A percentile compares a stretch with the other conserved stretches of the same genome.
These are phyloP conservation scores for Fomitopsis pinicola DNA, from an alignment of 1,284 basidiomycete species.

Conservation along the genomic window DNA sequence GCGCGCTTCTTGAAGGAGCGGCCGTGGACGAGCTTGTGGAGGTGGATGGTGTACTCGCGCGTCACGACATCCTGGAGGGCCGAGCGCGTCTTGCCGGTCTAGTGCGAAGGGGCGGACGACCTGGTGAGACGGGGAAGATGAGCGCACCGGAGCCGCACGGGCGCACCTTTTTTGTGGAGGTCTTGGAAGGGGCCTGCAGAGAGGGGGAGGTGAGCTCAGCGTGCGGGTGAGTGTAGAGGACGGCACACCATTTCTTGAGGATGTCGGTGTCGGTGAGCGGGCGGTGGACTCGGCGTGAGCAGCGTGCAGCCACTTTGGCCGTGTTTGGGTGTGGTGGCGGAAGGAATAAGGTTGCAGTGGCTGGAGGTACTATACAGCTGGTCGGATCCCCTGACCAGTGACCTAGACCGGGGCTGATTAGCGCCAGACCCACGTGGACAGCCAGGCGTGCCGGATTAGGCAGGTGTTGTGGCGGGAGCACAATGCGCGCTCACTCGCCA, in stretches of 20 bases:
- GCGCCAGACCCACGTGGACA: background rate
- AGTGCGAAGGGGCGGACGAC: background rate
- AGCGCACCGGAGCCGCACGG: background rate
- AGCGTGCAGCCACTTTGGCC: constrained; percentile 23
- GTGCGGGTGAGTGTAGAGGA: background rate
- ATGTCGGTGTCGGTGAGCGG: constrained; percentile 33
- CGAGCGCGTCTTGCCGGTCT: constrained; percentile 86
- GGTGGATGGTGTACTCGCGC: constrained; percentile 94
- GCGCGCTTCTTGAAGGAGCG: constrained; percentile 93
- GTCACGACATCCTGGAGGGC: constrained; percentile 96
- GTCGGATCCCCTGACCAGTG: constrained; percentile 11
- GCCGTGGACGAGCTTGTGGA: constrained; percentile 91
- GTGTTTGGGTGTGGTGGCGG: constrained; percentile 22
- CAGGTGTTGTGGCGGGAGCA: constrained; percentile 16
- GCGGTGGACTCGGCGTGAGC: constrained; percentile 12
- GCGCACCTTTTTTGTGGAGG: constrained; percentile 36
- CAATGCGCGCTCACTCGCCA: background rate
- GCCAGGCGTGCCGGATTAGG: constrained; percentile 8
- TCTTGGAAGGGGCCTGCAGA: constrained; percentile 27
- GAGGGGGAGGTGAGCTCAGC: constrained; percentile 12
- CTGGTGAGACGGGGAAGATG: background rate
- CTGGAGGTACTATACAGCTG: constrained; percentile 29
- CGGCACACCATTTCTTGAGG: constrained; percentile 62
- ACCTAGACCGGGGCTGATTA: background rate
- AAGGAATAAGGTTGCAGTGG: constrained; percentile 32